Evolutionary conservation across 1,284 basidiomycete species (phyloP).

Genomic region (Boletus austroedulis): DNA sequence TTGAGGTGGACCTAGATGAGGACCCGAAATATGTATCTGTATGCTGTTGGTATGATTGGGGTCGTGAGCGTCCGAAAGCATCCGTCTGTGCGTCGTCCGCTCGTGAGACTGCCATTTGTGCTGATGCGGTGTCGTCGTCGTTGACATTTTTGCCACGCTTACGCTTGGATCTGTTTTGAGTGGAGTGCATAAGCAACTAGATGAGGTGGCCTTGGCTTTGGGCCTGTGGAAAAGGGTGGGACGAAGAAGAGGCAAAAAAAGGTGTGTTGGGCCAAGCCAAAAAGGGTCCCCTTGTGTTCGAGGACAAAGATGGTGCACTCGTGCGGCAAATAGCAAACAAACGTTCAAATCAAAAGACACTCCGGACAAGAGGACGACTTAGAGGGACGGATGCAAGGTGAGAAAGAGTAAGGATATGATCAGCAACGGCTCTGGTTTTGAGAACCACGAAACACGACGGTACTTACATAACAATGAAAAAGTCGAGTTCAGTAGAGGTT

Average conservation of each 20-base stretch:
- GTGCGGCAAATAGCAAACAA: conserved; percentile 31
- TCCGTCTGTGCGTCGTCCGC: conserved; percentile 45
- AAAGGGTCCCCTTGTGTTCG: conserved; percentile 27
- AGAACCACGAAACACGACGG: conserved; percentile 25
- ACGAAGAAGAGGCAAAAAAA: conserved; percentile 26
- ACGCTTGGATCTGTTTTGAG: conserved; percentile 48
- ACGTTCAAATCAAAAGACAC: conserved; percentile 33
- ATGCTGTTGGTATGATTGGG: conserved; percentile 42
- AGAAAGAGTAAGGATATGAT: conserved; percentile 17
- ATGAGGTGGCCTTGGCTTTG: conserved; percentile 33
- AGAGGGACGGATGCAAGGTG: not conserved
- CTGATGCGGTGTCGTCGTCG: conserved; percentile 43
- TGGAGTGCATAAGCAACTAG: conserved; percentile 45
- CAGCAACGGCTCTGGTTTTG: conserved; percentile 23
- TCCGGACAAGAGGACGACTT: conserved; percentile 16
- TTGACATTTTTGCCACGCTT: conserved; percentile 48
- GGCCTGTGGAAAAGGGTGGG: conserved; percentile 25
- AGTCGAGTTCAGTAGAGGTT: conserved; percentile 26
- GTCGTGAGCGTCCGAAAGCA: conserved; percentile 43
- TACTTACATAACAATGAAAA: conserved; percentile 41
- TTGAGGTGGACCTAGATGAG: conserved; percentile 40
- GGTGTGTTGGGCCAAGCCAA: conserved; percentile 27
- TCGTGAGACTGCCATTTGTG: conserved; percentile 46
- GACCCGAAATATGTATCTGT: conserved; percentile 49
- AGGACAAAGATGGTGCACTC: conserved; percentile 22